These are phyloP conservation scores for Olyra latifolia DNA, from an alignment of 176 grass and related monocot species.

Conservation along the genomic window DNA sequence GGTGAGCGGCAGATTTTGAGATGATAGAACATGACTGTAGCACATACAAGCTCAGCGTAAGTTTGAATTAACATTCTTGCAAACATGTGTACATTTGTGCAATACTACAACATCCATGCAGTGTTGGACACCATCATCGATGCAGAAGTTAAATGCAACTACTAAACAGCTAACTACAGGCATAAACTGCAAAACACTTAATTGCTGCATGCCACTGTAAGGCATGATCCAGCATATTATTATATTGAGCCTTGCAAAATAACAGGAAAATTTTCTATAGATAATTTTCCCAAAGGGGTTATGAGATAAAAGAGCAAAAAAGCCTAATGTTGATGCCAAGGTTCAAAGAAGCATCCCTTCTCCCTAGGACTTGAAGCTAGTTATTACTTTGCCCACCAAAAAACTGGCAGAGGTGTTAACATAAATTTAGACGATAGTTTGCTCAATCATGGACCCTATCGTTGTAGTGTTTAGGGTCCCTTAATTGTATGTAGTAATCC, in stretches of 20 bases:
- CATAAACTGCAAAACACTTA: background rate
- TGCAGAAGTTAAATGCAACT: background rate
- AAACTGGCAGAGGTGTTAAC: background rate
- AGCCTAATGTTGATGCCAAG: background rate
- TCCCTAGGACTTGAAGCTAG: background rate
- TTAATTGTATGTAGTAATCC: constrained; percentile 13
- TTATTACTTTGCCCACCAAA: background rate
- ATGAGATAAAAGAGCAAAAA: constrained; percentile 3
- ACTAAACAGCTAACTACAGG: background rate
- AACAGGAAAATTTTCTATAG: background rate
- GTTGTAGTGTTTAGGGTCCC: background rate
- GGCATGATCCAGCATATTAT: background rate
- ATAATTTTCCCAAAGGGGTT: background rate
- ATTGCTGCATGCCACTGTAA: background rate
- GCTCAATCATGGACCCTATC: background rate
- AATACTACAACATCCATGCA: background rate
- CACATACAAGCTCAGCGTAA: background rate
- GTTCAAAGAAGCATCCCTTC: background rate
- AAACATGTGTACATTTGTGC: background rate
- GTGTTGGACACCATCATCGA: constrained; percentile 5
- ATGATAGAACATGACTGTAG: background rate
- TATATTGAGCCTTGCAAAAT: background rate
- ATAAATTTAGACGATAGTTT: constrained; percentile 1
- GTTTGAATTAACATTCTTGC: background rate
- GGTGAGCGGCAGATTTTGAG: background rate